Conservation (phyloP, 164 flowering plant species). For the Liriodendron chinense region DNA sequence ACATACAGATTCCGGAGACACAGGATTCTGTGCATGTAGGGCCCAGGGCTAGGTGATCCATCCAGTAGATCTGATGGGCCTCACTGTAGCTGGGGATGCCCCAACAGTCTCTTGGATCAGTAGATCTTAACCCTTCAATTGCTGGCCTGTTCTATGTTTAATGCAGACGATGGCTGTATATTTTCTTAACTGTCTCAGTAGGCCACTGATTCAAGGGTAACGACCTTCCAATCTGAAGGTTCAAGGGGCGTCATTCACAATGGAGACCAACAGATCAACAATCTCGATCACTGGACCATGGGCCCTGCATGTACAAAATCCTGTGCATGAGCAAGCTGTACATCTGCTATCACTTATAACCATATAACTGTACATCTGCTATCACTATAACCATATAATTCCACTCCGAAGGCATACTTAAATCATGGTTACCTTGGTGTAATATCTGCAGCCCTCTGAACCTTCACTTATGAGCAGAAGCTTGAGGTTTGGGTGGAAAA, state of each 20-base stretch:
- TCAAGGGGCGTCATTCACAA: background rate
- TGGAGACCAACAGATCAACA: background rate
- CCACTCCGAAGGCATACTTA: background rate
- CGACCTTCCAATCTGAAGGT: no score
- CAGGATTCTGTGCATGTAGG: no score
- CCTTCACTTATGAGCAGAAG: slow-evolving; percentile 41
- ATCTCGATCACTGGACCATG: background rate
- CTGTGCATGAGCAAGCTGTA: background rate
- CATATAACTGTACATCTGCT: background rate
- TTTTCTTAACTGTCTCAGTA: no score
- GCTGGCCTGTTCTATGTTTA: no score
- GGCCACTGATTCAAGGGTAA: no score
- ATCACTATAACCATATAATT: background rate
- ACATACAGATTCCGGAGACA: no score
- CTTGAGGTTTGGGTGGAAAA: slow-evolving; percentile 28
- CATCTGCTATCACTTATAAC: background rate
- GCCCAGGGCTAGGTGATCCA: no score
- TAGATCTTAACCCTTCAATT: no score
- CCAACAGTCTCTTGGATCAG: no score
- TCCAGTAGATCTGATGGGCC: no score
- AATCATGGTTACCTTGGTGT: slow-evolving; percentile 30
- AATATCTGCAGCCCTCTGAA: slow-evolving; percentile 42
- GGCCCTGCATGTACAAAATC: background rate
- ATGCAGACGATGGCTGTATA: no score
- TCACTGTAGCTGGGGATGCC: no score